Evolutionary conservation across 345 rosid genomes (phyloP).

Genomic region (Hypericum androsaemum): DNA sequence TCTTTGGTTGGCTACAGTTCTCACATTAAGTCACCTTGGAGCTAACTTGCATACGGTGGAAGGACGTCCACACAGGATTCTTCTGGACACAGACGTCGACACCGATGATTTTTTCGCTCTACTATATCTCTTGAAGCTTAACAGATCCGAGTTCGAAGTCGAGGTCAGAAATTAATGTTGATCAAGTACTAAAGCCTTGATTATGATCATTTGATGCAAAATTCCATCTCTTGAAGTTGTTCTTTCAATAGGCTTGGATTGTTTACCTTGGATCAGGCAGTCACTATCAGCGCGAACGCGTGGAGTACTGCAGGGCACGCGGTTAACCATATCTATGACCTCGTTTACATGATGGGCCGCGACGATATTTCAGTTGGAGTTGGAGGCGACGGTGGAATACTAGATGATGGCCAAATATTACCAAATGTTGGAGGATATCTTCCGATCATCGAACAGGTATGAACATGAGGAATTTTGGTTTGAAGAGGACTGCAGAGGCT

Average conservation of each 20-base stretch:
- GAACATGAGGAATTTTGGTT: too few relatives aligned
- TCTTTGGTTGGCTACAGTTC: too few relatives aligned
- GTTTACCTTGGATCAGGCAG: conserved; percentile 13
- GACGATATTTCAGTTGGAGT: conserved; percentile 24
- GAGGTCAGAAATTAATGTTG: conserved; percentile 11
- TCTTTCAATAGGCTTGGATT: too few relatives aligned
- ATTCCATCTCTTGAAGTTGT: conserved; percentile 8
- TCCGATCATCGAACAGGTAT: conserved; percentile 24
- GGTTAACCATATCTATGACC: conserved; percentile 18
- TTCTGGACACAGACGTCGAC: conserved; percentile 20
- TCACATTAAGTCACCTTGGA: too few relatives aligned
- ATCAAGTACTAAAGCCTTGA: background rate
- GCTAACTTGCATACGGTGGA: background rate
- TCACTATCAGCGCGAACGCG: conserved; percentile 16
- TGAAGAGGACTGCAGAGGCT: too few relatives aligned
- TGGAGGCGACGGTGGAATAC: conserved; percentile 24
- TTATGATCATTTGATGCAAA: conserved; percentile 16
- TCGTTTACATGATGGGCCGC: conserved; percentile 18
- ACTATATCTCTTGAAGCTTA: conserved; percentile 22
- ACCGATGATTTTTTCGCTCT: conserved; percentile 24
- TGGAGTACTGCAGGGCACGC: conserved; percentile 23
- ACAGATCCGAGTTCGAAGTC: conserved; percentile 6
- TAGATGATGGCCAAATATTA: conserved; percentile 10
- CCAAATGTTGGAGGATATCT: conserved; percentile 24
- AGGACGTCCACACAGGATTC: conserved; percentile 17